phyloP scores from a whole-genome alignment of 169 alveolate species.

The Fabrea salina region DNA sequence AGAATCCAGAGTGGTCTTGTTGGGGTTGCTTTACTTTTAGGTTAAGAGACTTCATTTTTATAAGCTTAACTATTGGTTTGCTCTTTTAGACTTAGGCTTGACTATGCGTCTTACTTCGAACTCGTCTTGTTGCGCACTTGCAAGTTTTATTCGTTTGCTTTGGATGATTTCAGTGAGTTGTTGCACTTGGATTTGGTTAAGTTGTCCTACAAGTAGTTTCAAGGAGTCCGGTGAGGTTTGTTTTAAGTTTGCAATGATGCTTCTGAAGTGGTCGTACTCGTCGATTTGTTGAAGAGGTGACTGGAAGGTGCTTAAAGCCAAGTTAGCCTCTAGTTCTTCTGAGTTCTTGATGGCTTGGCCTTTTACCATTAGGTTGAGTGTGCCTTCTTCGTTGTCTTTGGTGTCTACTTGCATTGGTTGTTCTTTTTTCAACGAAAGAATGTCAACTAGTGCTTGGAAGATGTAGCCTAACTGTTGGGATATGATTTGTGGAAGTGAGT shows the following conservation, averaged over 20 bases:
- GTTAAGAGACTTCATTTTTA: no score
- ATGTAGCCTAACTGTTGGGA: neutral
- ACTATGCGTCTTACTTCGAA: constrained; percentile 15
- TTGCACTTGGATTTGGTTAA: neutral
- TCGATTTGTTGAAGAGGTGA: neutral
- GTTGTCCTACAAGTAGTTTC: neutral
- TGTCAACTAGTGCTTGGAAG: neutral
- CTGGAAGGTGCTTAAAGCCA: neutral
- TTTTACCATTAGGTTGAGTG: neutral
- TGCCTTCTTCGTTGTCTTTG: neutral
- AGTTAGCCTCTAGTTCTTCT: neutral
- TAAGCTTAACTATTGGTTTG: no score
- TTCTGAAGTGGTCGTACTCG: constrained; percentile 17
- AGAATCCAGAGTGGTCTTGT: no score
- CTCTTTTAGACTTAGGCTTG: no score
- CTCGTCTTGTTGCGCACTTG: neutral
- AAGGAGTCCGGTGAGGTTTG: neutral
- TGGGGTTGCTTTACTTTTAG: no score
- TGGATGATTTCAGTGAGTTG: neutral
- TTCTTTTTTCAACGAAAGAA: neutral
- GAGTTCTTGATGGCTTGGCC: neutral
- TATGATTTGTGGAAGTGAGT: neutral
- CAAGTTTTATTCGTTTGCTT: neutral
- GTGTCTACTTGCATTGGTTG: no score
- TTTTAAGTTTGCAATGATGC: neutral